phyloP scores from a whole-genome alignment of 768 basidiomycete species.

The Boletus sp. region DNA sequence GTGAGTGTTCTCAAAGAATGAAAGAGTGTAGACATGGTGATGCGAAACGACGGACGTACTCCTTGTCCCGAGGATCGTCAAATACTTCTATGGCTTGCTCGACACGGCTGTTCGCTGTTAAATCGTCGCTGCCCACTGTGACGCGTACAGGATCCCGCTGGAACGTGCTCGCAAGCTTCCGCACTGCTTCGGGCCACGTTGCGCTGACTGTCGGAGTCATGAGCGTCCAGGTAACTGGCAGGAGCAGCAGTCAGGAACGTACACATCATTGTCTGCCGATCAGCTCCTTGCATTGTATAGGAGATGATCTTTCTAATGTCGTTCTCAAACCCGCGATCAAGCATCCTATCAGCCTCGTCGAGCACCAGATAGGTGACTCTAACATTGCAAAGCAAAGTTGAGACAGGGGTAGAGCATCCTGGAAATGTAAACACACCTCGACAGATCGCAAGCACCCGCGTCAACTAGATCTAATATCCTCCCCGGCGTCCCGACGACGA shows the following conservation, averaged over 20 bases:
- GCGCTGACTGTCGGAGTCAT: slow-evolving; percentile 69
- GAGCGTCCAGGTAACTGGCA: not conserved
- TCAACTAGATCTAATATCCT: slow-evolving; percentile 89
- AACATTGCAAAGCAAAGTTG: not conserved
- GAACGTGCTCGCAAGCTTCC: slow-evolving; percentile 85
- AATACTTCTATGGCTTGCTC: slow-evolving; percentile 92
- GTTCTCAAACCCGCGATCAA: slow-evolving; percentile 98
- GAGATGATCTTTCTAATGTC: slow-evolving; percentile 91
- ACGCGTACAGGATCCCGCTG: slow-evolving; percentile 81
- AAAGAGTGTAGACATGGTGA: not conserved
- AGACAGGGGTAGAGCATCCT: not conserved
- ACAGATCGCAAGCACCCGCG: slow-evolving; percentile 81
- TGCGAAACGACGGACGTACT: slow-evolving; percentile 47
- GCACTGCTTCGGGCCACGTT: slow-evolving; percentile 96
- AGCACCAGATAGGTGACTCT: slow-evolving; percentile 90
- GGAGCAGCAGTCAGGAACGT: slow-evolving; percentile 30
- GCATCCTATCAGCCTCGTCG: slow-evolving; percentile 98
- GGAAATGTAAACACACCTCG: slow-evolving; percentile 45
- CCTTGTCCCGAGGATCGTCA: slow-evolving; percentile 79
- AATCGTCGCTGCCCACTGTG: slow-evolving; percentile 92
- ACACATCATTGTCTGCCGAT: slow-evolving; percentile 95
- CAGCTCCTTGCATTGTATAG: slow-evolving; percentile 58
- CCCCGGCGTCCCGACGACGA: slow-evolving; percentile 95
- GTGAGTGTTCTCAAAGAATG: not conserved
- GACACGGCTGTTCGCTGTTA: slow-evolving; percentile 93